Conservation (phyloP, 2,329 filamentous ascomycete species). For the Sclerotinia spermophila region DNA sequence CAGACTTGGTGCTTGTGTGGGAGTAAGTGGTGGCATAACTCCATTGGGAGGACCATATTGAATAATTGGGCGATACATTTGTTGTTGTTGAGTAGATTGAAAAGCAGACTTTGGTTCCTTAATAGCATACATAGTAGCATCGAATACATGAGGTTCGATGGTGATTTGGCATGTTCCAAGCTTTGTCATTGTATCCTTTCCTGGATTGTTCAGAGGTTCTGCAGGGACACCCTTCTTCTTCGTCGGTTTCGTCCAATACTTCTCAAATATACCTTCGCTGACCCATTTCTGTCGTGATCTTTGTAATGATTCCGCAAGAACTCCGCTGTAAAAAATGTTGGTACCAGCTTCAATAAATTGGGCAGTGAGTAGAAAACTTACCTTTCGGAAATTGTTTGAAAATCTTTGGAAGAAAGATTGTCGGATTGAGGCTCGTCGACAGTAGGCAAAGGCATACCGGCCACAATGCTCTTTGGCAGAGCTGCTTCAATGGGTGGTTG, state of each 20-base stretch:
- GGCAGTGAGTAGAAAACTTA: slow-evolving; percentile 35
- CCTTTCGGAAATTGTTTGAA: slow-evolving; percentile 72
- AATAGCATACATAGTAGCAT: slow-evolving; percentile 69
- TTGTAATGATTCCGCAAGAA: slow-evolving; percentile 68
- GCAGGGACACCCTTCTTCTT: slow-evolving; percentile 65
- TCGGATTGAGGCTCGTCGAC: slow-evolving; percentile 63
- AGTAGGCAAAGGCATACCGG: slow-evolving; percentile 68
- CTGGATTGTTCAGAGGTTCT: slow-evolving; percentile 58
- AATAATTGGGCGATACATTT: slow-evolving; percentile 52
- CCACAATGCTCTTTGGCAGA: slow-evolving; percentile 59
- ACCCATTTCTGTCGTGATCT: slow-evolving; percentile 73
- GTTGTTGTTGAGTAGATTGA: slow-evolving; percentile 36
- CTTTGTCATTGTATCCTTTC: slow-evolving; percentile 68
- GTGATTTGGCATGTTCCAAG: slow-evolving; percentile 71
- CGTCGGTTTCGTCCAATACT: slow-evolving; percentile 71
- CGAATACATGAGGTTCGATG: slow-evolving; percentile 76
- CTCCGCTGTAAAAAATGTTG: slow-evolving; percentile 52
- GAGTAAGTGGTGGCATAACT: slow-evolving; percentile 54
- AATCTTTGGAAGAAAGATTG: slow-evolving; percentile 61
- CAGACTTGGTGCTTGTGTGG: slow-evolving; percentile 39
- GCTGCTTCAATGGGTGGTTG: slow-evolving; percentile 39
- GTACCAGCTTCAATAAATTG: slow-evolving; percentile 16
- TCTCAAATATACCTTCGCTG: slow-evolving; percentile 68
- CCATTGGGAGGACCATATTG: slow-evolving; percentile 65
- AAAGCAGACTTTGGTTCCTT: slow-evolving; percentile 50